Evolutionary conservation across 768 basidiomycete species (phyloP).

Genomic region (Macrolepiota albuminosa): DNA sequence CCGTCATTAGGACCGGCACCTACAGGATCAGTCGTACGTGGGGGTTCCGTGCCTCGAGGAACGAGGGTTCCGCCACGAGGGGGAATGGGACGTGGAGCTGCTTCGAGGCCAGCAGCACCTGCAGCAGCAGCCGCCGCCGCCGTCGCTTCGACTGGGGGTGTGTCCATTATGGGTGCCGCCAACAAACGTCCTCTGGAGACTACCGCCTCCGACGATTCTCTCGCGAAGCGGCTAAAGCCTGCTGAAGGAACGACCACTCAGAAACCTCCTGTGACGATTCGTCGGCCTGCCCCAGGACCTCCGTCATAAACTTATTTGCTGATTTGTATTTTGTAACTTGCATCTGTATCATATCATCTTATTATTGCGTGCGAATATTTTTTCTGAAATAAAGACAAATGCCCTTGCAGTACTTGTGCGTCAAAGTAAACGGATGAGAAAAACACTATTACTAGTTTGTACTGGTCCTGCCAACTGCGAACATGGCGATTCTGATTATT

Average conservation of each 20-base stretch:
- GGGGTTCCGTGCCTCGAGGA: conserved; percentile 29
- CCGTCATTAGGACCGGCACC: conserved; percentile 16
- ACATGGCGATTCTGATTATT: not conserved
- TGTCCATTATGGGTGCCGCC: conserved; percentile 64
- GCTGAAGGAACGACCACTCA: conserved; percentile 28
- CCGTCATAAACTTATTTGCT: conserved; percentile 6
- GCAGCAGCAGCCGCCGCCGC: conserved; percentile 11
- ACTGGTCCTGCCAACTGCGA: too few relatives aligned
- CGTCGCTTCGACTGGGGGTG: conserved; percentile 26
- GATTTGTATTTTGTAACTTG: conserved; percentile 10
- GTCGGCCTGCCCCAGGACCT: conserved; percentile 15
- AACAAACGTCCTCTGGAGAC: conserved; percentile 46
- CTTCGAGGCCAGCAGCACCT: conserved; percentile 23
- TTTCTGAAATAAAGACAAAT: not conserved
- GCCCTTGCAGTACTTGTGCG: not conserved
- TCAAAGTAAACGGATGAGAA: not conserved
- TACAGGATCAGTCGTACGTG: conserved; percentile 22
- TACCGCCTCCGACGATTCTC: conserved; percentile 42
- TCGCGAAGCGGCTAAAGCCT: conserved; percentile 65
- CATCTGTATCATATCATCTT: conserved; percentile 1
- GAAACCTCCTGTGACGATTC: conserved; percentile 17
- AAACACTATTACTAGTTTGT: not conserved
- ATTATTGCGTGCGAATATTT: not conserved
- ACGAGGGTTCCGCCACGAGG: conserved; percentile 20
- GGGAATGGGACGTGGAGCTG: conserved; percentile 15